Evolutionary conservation across 164 flowering plant species (phyloP).

Genomic region (Berberis vulgaris): DNA sequence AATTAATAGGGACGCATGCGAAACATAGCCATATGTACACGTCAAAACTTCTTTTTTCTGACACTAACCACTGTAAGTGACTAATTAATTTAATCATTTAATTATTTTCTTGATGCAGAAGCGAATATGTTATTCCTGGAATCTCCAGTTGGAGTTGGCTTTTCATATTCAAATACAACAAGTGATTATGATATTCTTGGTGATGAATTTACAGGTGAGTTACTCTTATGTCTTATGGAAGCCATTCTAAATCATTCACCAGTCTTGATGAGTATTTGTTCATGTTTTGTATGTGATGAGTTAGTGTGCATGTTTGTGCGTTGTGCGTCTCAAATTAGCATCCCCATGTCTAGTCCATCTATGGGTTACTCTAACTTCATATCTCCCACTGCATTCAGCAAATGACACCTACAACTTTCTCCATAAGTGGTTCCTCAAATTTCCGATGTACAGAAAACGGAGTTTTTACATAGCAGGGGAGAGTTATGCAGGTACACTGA

Average conservation of each 20-base stretch:
- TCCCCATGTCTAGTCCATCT: background rate
- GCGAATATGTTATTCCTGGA: slow-evolving; percentile 87
- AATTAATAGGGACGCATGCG: background rate
- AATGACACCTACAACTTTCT: slow-evolving; percentile 72
- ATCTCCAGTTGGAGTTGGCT: slow-evolving; percentile 92
- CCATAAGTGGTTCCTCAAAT: slow-evolving; percentile 78
- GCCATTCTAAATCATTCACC: too few species aligned
- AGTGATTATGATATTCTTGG: slow-evolving; percentile 59
- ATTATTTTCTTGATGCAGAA: slow-evolving; percentile 39
- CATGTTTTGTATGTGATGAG: too few species aligned
- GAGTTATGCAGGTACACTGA: slow-evolving; percentile 80
- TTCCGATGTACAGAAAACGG: slow-evolving; percentile 52
- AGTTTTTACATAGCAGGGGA: slow-evolving; percentile 85
- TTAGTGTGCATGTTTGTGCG: too few species aligned
- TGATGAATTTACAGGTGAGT: slow-evolving; percentile 74
- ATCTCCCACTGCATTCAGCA: slow-evolving; percentile 25
- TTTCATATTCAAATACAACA: slow-evolving; percentile 72
- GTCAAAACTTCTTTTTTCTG: too few species aligned
- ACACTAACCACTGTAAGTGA: too few species aligned
- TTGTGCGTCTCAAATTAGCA: background rate
- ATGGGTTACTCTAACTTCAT: background rate
- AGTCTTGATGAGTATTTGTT: too few species aligned
- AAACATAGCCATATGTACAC: too few species aligned
- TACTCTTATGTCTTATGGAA: background rate
- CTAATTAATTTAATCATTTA: background rate